Conservation (phyloP, 2,329 filamentous ascomycete genomes). For the Aspergillus cejpii region DNA sequence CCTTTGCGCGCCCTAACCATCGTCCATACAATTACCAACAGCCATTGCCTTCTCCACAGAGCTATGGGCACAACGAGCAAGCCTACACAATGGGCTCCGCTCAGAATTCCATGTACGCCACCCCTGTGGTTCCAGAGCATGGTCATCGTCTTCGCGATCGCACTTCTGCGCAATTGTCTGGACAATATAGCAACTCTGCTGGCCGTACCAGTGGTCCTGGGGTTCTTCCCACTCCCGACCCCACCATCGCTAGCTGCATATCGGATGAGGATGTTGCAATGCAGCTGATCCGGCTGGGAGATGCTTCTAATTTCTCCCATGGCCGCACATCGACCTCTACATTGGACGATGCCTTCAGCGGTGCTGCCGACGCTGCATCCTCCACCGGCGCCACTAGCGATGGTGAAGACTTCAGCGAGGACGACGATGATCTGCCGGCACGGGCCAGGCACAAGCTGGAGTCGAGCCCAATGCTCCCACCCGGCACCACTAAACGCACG, state of each 20-base stretch:
- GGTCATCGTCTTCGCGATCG: constrained; percentile 61
- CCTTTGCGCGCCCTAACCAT: constrained; percentile 68
- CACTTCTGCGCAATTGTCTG: constrained; percentile 47
- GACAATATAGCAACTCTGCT: constrained; percentile 37
- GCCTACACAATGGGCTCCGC: constrained; percentile 31
- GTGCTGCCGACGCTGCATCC: constrained; percentile 74
- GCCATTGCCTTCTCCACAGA: constrained; percentile 76
- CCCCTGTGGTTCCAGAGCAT: constrained; percentile 51
- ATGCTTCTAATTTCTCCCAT: constrained; percentile 88
- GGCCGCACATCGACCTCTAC: constrained; percentile 90
- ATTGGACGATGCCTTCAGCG: constrained; percentile 86
- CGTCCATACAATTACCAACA: constrained; percentile 73
- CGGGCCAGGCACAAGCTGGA: constrained; percentile 40
- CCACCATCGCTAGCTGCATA: constrained; percentile 94
- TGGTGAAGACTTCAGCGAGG: constrained; percentile 57
- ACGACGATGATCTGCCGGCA: constrained; percentile 50
- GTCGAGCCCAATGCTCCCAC: constrained; percentile 41
- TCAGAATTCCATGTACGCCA: constrained; percentile 51
- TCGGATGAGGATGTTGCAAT: constrained; percentile 97
- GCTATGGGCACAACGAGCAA: constrained; percentile 53
- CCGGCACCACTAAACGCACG: constrained; percentile 41
- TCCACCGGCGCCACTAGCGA: constrained; percentile 81
- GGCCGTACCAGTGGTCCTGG: constrained; percentile 43
- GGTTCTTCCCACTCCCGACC: constrained; percentile 85
- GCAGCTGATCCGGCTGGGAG: constrained; percentile 91